These are phyloP conservation scores for Aspergillus terreus DNA, from an alignment of 2,329 filamentous ascomycete species.

Conservation along the genomic window DNA sequence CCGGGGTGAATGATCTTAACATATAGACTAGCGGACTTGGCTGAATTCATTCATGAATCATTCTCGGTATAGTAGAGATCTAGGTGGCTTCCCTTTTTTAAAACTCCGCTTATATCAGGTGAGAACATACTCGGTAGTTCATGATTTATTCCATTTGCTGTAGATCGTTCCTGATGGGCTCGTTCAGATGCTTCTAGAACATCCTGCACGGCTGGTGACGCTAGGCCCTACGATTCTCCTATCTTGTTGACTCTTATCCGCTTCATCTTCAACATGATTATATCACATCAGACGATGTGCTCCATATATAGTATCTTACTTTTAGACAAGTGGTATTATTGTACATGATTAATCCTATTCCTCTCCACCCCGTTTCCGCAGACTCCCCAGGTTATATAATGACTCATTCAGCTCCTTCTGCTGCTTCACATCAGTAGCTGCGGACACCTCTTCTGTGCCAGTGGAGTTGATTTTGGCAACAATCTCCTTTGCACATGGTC, in stretches of 20 bases:
- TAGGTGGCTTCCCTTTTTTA: background rate
- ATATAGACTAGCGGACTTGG: constrained; percentile 24
- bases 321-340: background rate
- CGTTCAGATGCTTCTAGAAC: no score
- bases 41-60: constrained; percentile 3
- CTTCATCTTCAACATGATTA: background rate
- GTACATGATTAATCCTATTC: constrained; percentile 8
- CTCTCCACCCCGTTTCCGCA: constrained; percentile 35
- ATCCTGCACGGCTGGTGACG: no score
- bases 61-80: background rate
- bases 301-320: background rate
- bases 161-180: no score
- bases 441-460: constrained; percentile 26
- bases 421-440: constrained; percentile 25
- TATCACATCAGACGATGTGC: background rate
- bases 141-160: no score
- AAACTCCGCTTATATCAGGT: no score
- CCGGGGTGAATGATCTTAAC: constrained; percentile 12
- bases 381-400: constrained; percentile 38
- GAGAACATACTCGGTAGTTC: no score
- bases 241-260: no score
- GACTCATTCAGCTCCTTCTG: constrained; percentile 32
- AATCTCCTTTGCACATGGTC: constrained; percentile 17
- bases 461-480: constrained; percentile 25
- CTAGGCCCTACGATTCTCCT: no score